Evolutionary conservation across 805 yeast genomes (phyloP).

Genomic region (Metschnikowia borealis): DNA sequence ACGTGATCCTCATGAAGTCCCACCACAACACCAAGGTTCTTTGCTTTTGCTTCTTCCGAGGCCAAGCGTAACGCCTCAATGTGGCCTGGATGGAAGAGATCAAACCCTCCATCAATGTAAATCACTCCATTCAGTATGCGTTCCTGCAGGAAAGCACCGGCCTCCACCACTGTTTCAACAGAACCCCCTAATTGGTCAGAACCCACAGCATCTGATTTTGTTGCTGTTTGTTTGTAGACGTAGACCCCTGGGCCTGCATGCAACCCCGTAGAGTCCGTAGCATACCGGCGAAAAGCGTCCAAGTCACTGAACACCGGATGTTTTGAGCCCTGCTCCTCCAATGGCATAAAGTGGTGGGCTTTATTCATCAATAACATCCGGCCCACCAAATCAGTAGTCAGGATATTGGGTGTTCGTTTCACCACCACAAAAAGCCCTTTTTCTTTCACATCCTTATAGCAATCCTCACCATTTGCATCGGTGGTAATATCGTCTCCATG

Average conservation of each 20-base stretch:
- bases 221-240: conserved; percentile 12
- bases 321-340: conserved; percentile 21
- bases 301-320: conserved; percentile 28
- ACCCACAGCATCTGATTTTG: too few relatives aligned
- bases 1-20: conserved; percentile 63
- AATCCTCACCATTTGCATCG: conserved; percentile 92
- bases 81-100: conserved; percentile 91
- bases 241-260: conserved; percentile 56
- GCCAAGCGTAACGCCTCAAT: conserved; percentile 63
- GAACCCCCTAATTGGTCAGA: too few relatives aligned
- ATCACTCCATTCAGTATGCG: conserved; percentile 25
- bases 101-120: conserved; percentile 83
- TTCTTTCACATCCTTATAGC: conserved; percentile 80
- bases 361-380: conserved; percentile 68
- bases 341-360: conserved; percentile 48
- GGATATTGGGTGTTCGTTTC: conserved; percentile 87
- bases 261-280: conserved; percentile 60
- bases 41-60: conserved; percentile 32
- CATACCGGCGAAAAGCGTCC: conserved; percentile 49
- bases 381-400: conserved; percentile 92
- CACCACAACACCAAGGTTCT: conserved; percentile 50
- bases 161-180: conserved; percentile 31
- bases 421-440: conserved; percentile 87
- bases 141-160: conserved; percentile 21
- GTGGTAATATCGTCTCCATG: conserved; percentile 98